Conservation (phyloP, 2,329 filamentous ascomycete species). For the Didymella pinodella region DNA sequence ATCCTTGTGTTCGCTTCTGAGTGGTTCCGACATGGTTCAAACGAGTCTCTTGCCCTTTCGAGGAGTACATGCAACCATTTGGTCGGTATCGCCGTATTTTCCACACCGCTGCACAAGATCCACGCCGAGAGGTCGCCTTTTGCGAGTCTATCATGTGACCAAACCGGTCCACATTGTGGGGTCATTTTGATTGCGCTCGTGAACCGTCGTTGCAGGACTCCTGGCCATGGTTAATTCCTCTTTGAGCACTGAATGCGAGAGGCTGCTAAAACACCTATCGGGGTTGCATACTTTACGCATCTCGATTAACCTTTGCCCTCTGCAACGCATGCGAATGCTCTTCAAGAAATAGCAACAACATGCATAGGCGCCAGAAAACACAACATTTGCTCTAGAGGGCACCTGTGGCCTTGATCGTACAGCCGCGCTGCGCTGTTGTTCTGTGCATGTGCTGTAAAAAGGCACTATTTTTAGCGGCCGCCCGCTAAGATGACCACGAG, state of each 20-base stretch:
- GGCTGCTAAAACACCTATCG: slow-evolving; percentile 14
- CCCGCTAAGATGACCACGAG: slow-evolving; percentile 27
- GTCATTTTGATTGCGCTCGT: slow-evolving; percentile 10
- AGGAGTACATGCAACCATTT: slow-evolving; percentile 23
- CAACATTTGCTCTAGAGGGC: slow-evolving; percentile 7
- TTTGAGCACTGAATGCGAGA: slow-evolving; percentile 12
- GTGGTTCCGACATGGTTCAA: slow-evolving; percentile 19
- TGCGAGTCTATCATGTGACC: slow-evolving; percentile 33
- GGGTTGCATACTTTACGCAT: slow-evolving; percentile 8
- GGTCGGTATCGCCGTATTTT: slow-evolving; percentile 27
- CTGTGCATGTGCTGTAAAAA: slow-evolving; percentile 9
- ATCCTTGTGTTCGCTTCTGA: slow-evolving; percentile 23
- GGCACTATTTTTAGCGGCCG: slow-evolving; percentile 42
- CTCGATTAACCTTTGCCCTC: neutral
- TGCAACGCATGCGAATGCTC: slow-evolving; percentile 5
- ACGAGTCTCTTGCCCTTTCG: slow-evolving; percentile 26
- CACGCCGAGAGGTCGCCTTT: slow-evolving; percentile 16
- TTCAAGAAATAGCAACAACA: slow-evolving; percentile 3
- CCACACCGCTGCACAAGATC: slow-evolving; percentile 35
- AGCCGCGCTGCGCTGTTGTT: slow-evolving; percentile 13
- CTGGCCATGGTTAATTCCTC: slow-evolving; percentile 7
- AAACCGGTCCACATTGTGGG: slow-evolving; percentile 18
- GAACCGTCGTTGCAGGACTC: slow-evolving; percentile 11
- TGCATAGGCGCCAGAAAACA: slow-evolving; percentile 9
- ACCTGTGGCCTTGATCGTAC: slow-evolving; percentile 5